Percentiles rank a stretch among this genome's conserved stretches.
Evolutionary conservation across 2,329 filamentous ascomycete species (phyloP).

Genomic region (Lecanicillium sp.): DNA sequence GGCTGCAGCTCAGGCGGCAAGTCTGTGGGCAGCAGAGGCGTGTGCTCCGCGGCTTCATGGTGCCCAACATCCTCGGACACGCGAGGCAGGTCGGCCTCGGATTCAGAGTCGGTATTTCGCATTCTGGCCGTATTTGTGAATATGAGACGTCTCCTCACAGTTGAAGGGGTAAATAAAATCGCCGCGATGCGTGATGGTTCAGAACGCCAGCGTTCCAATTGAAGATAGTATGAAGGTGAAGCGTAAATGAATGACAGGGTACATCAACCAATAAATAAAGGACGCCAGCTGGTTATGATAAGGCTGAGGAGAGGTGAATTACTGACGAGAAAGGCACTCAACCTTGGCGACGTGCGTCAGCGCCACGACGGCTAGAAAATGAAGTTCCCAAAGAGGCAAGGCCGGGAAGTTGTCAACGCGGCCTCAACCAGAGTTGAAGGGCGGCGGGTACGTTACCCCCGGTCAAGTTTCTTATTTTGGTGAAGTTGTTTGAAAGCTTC

Average conservation of each 20-base stretch:
- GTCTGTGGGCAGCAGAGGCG: slow-evolving; percentile 16
- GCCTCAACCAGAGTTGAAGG: not conserved
- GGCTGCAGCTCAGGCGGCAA: slow-evolving; percentile 18
- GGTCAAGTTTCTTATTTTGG: too few species aligned
- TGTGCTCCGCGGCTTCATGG: slow-evolving; percentile 9
- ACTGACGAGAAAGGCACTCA: not conserved
- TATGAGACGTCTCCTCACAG: not conserved
- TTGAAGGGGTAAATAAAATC: too few species aligned
- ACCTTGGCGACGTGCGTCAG: too few species aligned
- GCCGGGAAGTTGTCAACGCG: not conserved
- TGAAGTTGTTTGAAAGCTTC: too few species aligned
- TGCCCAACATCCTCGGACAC: too few species aligned
- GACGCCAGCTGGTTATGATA: too few species aligned
- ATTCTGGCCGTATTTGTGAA: not conserved
- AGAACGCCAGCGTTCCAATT: too few species aligned
- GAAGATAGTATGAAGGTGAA: too few species aligned
- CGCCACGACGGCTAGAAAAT: not conserved
- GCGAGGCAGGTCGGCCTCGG: not conserved
- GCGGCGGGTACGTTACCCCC: slow-evolving; percentile 8
- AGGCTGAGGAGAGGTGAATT: not conserved
- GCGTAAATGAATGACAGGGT: too few species aligned
- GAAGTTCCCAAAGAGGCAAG: not conserved
- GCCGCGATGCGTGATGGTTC: too few species aligned
- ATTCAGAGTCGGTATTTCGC: not conserved
- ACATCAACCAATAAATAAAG: too few species aligned